Evolutionary conservation across 345 rosid species (phyloP).

Genomic region (Viola odorata): DNA sequence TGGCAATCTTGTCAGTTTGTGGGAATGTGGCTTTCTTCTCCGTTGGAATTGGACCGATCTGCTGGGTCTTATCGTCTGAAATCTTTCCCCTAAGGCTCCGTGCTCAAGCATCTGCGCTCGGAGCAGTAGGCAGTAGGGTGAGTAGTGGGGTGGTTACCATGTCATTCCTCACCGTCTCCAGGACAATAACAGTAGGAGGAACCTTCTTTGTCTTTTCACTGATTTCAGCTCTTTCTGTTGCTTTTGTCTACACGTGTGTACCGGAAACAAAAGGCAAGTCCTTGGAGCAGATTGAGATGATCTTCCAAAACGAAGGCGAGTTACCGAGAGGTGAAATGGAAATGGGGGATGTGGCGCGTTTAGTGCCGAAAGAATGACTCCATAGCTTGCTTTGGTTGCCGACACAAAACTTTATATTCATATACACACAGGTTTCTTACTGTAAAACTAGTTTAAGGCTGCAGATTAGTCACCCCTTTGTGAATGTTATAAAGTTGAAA

Average conservation of each 20-base stretch:
- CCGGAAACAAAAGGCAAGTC: conserved; percentile 42
- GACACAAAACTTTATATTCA: too few species aligned
- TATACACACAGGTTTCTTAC: neutral
- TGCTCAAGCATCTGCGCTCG: conserved; percentile 23
- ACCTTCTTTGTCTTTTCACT: conserved; percentile 29
- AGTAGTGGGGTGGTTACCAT: conserved; percentile 19
- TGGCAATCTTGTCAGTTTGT: conserved; percentile 20
- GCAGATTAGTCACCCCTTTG: neutral
- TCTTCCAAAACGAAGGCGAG: conserved; percentile 18
- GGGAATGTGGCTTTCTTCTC: conserved; percentile 30
- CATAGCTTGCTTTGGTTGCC: neutral
- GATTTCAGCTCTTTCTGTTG: conserved; percentile 22
- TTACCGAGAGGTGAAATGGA: conserved; percentile 11
- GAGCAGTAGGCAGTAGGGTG: conserved; percentile 25
- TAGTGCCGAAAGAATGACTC: conserved; percentile 10
- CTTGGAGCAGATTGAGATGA: conserved; percentile 32
- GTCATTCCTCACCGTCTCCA: conserved; percentile 23
- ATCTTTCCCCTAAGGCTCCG: conserved; percentile 24
- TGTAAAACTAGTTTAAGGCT: neutral
- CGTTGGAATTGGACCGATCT: conserved; percentile 24
- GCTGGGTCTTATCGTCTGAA: conserved; percentile 28
- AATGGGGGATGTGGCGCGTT: conserved; percentile 13
- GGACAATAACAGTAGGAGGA: conserved; percentile 21
- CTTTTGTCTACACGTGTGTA: conserved; percentile 16
- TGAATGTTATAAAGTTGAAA: neutral